Conservation (phyloP, 2,329 filamentous ascomycete genomes). For the Penicillium sp. region DNA sequence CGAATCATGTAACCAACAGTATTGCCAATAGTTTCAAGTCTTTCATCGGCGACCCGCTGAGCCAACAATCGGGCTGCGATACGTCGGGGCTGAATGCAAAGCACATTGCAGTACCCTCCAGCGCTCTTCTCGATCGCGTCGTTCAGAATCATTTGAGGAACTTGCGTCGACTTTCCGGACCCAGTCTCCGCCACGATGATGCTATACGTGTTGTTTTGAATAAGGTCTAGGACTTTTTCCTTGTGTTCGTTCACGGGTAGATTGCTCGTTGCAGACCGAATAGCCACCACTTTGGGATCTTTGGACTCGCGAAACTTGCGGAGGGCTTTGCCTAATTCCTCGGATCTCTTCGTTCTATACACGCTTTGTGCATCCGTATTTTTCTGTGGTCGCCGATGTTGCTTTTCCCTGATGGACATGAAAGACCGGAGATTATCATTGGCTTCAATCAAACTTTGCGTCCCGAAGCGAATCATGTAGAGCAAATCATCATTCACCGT, state of each 20-base stretch:
- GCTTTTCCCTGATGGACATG: neutral
- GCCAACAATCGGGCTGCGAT: conserved; percentile 55
- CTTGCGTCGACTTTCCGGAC: conserved; percentile 54
- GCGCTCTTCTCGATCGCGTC: conserved; percentile 45
- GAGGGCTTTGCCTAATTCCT: neutral
- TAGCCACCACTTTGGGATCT: conserved; percentile 1
- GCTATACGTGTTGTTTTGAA: conserved; percentile 48
- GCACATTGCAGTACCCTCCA: conserved; percentile 53
- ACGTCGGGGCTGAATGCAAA: conserved; percentile 56
- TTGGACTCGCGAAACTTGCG: conserved; percentile 5
- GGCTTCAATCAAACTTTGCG: conserved; percentile 5
- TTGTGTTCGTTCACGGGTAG: conserved; percentile 49
- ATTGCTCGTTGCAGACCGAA: conserved; percentile 3
- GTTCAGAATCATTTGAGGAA: conserved; percentile 60
- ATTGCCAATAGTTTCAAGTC: conserved; percentile 45
- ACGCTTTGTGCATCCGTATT: neutral
- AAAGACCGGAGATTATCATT: neutral
- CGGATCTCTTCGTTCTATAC: conserved; percentile 7
- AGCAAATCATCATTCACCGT: conserved; percentile 12
- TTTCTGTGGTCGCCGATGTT: neutral
- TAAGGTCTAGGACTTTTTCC: conserved; percentile 42
- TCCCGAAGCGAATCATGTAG: conserved; percentile 5
- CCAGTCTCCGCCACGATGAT: conserved; percentile 54
- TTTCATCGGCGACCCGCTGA: conserved; percentile 51
- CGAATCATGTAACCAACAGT: conserved; percentile 54